Evolutionary conservation across 306 rosid genomes (phyloP), one percentile per base, ranked within the genome.

Genomic region (Trifolium pratense): DNA sequence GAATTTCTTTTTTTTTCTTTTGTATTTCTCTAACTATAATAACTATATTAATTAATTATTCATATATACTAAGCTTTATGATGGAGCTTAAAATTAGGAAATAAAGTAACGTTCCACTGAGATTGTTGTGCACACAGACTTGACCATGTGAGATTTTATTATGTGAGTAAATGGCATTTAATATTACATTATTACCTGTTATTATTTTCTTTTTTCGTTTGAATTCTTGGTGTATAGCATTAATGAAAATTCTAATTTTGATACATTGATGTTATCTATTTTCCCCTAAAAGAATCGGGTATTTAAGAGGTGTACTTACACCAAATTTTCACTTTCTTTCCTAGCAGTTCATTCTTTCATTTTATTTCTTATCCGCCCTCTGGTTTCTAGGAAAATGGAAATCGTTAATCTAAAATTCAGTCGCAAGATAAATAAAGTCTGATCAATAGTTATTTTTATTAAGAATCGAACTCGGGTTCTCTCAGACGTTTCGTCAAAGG

Each of bases 61-160:
- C 4, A 29, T 4, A 4, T 29, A 26, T 26, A 34, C n/a, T 34
- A 34, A 17, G 20, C 59, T 52, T 52, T 52, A 9, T 52, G 9
- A 52, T 73, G 76, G 18, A 39, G 58, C 21, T 11, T 37, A 20
- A 58, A 69, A 78, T 48, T 51, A 39, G 16, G 68, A 26, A 65
- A 48, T 34, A 74, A 79, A 69, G 84, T 42, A 73, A 79, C 71
- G 75, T 73, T 51, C 73, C 49, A 36, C 37, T 57, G 23, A 37
- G 70, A 52, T 51, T 29, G 75, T 13, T 55, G 77, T 16, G 6
- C 14, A 17, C 52, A 23, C 78, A 34, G 46, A 55, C 48, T 43
- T 62, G 73, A 69, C 71, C 84, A 68, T 64, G 74, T 57, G 81
- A 71, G 66, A 45, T 68, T 65, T 79, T 76, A 59, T 71, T 31